Evolutionary conservation across 2,329 filamentous ascomycete species (phyloP).

Genomic region (Camptophora hylomeconis): DNA sequence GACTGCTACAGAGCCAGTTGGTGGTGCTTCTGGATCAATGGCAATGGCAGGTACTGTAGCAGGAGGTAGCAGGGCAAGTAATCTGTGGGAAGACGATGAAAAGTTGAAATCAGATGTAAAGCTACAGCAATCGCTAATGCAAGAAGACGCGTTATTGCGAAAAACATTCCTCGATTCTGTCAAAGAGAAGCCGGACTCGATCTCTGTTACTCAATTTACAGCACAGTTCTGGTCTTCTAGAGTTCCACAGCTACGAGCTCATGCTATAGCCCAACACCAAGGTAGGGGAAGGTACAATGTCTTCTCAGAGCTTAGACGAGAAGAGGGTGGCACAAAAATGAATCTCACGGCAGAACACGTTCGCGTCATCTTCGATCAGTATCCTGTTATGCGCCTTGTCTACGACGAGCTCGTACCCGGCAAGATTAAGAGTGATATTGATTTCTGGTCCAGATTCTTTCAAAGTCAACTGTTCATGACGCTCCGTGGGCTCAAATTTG

Average conservation of each 20-base stretch:
- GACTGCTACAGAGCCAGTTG: conserved; percentile 23
- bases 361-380: conserved; percentile 81
- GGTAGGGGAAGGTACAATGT: conserved; percentile 87
- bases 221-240: conserved; percentile 90
- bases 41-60: conserved; percentile 61
- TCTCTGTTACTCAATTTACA: conserved; percentile 71
- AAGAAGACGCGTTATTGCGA: conserved; percentile 60
- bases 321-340: conserved; percentile 62
- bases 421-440: conserved; percentile 48
- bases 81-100: conserved; percentile 68
- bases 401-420: conserved; percentile 90
- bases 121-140: conserved; percentile 78
- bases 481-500: conserved; percentile 75
- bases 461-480: conserved; percentile 82
- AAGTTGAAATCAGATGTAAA: conserved; percentile 65
- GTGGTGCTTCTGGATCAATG: conserved; percentile 52
- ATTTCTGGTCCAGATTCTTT: conserved; percentile 94
- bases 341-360: conserved; percentile 87
- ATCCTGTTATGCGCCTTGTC: conserved; percentile 76
- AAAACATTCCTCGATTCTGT: conserved; percentile 80
- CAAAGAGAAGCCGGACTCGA: conserved; percentile 68
- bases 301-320: conserved; percentile 74
- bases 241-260: conserved; percentile 70
- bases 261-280: conserved; percentile 80
- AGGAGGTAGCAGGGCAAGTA: conserved; percentile 30